A percentile compares a stretch with the other conserved stretches of the same genome.
These are phyloP conservation scores for Macrolepiota albuminosa DNA, from an alignment of 768 basidiomycete genomes.

Conservation along the genomic window DNA sequence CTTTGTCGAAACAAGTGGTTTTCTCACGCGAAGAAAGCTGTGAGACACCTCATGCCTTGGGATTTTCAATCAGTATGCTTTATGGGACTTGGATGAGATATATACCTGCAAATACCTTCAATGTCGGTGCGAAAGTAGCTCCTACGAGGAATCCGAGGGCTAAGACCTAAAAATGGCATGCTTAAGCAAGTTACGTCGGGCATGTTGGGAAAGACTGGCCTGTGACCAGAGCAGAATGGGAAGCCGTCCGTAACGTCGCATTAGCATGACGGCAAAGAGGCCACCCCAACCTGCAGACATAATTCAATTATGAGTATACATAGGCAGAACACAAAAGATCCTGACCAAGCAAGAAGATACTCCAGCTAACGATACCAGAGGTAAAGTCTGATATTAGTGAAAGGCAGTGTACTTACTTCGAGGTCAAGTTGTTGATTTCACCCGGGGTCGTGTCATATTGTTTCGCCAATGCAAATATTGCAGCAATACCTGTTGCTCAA, in stretches of 20 bases:
- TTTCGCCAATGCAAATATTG: constrained; percentile 54
- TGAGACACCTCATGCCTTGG: constrained; percentile 55
- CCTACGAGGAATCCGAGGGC: constrained; percentile 56
- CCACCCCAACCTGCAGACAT: constrained; percentile 48
- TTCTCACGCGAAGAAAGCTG: constrained; percentile 48
- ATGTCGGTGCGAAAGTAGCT: constrained; percentile 48
- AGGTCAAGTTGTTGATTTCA: constrained; percentile 59
- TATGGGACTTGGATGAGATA: neutral
- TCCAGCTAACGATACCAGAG: constrained; percentile 39
- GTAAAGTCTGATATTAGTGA: neutral
- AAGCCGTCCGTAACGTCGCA: constrained; percentile 59
- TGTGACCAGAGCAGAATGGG: constrained; percentile 73
- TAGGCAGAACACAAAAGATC: neutral
- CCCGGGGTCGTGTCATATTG: constrained; percentile 51
- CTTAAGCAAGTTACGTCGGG: neutral
- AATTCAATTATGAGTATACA: neutral
- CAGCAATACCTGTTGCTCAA: constrained; percentile 45
- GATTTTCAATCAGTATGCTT: neutral
- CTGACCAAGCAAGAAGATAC: constrained; percentile 55
- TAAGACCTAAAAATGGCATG: constrained; percentile 34
- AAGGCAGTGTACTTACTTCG: constrained; percentile 33
- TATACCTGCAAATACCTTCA: constrained; percentile 46
- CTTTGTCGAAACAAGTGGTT: neutral
- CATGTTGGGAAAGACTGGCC: constrained; percentile 23
- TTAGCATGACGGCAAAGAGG: constrained; percentile 58